Evolutionary conservation across 495 filamentous ascomycete species (phyloP).

Genomic region (Penicillium cataractarum): DNA sequence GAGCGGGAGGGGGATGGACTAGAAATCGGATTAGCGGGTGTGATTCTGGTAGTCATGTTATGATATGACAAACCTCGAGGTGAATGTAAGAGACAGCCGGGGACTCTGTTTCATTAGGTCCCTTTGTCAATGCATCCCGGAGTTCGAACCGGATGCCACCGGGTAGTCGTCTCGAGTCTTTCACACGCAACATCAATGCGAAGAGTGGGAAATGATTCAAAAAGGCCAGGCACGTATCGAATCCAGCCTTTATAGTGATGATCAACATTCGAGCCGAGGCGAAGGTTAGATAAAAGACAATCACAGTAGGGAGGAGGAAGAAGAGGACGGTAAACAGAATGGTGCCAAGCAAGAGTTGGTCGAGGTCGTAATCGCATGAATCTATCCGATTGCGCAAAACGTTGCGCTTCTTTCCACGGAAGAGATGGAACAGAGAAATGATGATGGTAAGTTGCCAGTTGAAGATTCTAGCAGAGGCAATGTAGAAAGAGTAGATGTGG

Average conservation of each 20-base stretch:
- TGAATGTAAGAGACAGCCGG: slow-evolving; percentile 72
- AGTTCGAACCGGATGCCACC: slow-evolving; percentile 94
- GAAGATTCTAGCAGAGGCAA: slow-evolving; percentile 93
- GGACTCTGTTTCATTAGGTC: slow-evolving; percentile 16
- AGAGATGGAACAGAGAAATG: slow-evolving; percentile 95
- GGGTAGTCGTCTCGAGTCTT: slow-evolving; percentile 87
- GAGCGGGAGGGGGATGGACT: slow-evolving; percentile 90
- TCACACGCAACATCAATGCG: slow-evolving; percentile 93
- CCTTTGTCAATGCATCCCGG: slow-evolving; percentile 55
- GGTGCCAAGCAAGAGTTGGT: slow-evolving; percentile 94
- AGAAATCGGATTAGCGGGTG: slow-evolving; percentile 3
- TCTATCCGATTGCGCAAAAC: slow-evolving; percentile 97
- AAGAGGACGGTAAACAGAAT: slow-evolving; percentile 96
- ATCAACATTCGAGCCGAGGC: slow-evolving; percentile 92
- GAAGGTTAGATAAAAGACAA: slow-evolving; percentile 97
- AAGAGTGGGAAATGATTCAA: slow-evolving; percentile 98
- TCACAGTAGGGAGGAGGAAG: slow-evolving; percentile 91
- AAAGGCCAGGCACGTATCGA: slow-evolving; percentile 90
- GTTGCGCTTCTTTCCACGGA: slow-evolving; percentile 96
- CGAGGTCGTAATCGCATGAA: slow-evolving; percentile 97
- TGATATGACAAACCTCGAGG: slow-evolving; percentile 62
- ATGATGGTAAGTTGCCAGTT: slow-evolving; percentile 98
- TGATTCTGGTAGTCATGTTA: too few relatives aligned
- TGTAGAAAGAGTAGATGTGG: slow-evolving; percentile 98
- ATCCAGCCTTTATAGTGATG: slow-evolving; percentile 83